phyloP scores from a whole-genome alignment of 164 flowering plant genomes.

The Umbellularia californica region DNA sequence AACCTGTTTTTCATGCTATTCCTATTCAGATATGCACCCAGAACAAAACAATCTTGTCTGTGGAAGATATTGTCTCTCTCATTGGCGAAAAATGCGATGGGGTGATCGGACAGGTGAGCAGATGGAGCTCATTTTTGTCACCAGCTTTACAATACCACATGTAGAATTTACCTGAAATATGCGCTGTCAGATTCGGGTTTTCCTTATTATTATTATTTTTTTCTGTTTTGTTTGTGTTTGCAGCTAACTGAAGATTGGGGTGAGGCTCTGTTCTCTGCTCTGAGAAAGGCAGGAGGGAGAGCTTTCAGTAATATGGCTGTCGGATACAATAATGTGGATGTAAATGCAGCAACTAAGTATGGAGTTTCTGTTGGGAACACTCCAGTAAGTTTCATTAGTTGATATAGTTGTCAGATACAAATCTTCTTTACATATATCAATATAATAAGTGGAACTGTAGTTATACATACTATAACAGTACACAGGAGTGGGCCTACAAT shows the following conservation, averaged over 20 bases:
- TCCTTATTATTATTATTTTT: background rate
- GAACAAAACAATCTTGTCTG: conserved; percentile 90
- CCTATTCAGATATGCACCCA: conserved; percentile 66
- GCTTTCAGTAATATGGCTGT: conserved; percentile 98
- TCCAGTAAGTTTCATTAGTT: conserved; percentile 51
- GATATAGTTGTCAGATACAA: background rate
- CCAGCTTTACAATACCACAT: background rate
- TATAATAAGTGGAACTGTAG: too few species aligned
- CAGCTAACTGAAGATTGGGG: conserved; percentile 98
- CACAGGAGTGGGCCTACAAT: too few species aligned
- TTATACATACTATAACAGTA: too few species aligned
- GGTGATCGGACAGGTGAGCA: conserved; percentile 85
- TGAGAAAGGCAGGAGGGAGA: conserved; percentile 89
- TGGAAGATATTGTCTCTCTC: conserved; percentile 81
- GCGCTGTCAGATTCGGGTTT: background rate
- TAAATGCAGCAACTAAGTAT: conserved; percentile 76
- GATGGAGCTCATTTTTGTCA: background rate
- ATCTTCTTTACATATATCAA: too few species aligned
- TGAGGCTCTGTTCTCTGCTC: conserved; percentile 78
- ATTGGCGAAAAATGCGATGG: conserved; percentile 92
- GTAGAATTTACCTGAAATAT: background rate
- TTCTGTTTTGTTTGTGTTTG: conserved; percentile 5
- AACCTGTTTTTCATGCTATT: background rate
- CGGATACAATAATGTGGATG: conserved; percentile 94
- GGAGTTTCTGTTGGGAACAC: conserved; percentile 95